Conservation (phyloP, 768 basidiomycete species). For the Mycena venus region DNA sequence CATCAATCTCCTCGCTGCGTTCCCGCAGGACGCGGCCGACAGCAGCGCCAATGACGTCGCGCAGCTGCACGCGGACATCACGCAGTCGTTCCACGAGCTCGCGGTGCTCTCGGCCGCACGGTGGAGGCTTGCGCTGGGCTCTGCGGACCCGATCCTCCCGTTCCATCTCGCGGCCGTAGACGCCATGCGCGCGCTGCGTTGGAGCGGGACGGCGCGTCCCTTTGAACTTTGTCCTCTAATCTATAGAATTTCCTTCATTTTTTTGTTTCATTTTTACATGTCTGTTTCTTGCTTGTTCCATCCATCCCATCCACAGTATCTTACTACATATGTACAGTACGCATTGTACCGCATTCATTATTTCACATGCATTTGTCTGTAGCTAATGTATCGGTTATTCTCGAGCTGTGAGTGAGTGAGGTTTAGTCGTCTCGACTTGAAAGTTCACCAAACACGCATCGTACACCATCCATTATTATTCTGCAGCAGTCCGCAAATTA, state of each 20-base stretch:
- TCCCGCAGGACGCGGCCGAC: constrained; percentile 48
- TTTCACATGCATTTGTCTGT: constrained; percentile 7
- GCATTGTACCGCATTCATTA: constrained; percentile 12
- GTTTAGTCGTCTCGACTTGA: too few relatives aligned
- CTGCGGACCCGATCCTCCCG: constrained; percentile 69
- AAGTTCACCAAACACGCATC: too few relatives aligned
- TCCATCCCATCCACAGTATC: too few relatives aligned
- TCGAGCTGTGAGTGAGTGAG: too few relatives aligned
- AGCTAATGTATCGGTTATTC: constrained; percentile 24
- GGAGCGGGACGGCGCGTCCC: constrained; percentile 45
- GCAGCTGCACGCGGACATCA: constrained; percentile 65
- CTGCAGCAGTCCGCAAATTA: constrained; percentile 1
- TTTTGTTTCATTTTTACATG: constrained; percentile 16
- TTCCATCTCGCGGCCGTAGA: constrained; percentile 83
- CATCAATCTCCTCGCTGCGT: constrained; percentile 70
- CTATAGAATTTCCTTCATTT: too few relatives aligned
- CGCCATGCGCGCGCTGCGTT: constrained; percentile 64
- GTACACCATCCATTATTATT: constrained; percentile 10
- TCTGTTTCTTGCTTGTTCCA: constrained; percentile 15
- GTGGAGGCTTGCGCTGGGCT: constrained; percentile 56
- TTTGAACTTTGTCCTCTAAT: constrained; percentile 15
- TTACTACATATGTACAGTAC: constrained; percentile 24
- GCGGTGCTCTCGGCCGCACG: constrained; percentile 67
- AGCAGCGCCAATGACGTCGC: constrained; percentile 41
- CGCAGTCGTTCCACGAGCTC: constrained; percentile 78